Evolutionary conservation across 805 yeast genomes (phyloP), one percentile per base, ranked within the genome.

Genomic region (Starmerella lactis-condensi): DNA sequence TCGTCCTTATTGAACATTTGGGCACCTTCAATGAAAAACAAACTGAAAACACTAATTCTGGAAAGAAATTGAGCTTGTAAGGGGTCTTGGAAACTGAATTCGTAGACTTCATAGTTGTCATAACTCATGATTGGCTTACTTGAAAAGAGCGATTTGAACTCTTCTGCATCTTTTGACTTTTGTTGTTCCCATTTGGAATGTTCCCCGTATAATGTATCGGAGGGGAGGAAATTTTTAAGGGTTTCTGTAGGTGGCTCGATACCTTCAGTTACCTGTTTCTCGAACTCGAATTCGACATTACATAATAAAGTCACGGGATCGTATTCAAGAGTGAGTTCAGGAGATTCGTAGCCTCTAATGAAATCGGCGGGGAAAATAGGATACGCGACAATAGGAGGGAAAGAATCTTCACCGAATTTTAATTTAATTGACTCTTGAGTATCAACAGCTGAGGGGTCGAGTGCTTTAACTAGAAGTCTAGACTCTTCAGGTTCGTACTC

Each of bases 311-410:
- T 73, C 28, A 62, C 57, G 23, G 75, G 67, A 48, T 83, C 93
- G 50, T 78, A 78, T 12, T 75, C 69, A n/a, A 66, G 41, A 38
- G 39, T 16, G 22, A 89, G 69, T 20, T 60, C 60, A 22, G 83
- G 58, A 42, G 69, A 75, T 41, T 72, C 64, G 50, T 69, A 89
- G 2, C 98, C 98, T 47, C 72, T 79, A 1, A 89, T 72, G 32
- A 72, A 72, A 48, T 89, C 98, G 2, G 81, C 65, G 29, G 82
- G 93, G 60, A 69, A 89, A 8, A 89, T 75, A 2, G 95, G 93
- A 51, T 89, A 89, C 1, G 96, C 85, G 56, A 79, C 82, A 10
- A 57, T 47, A 0, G 96, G 95, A 23, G 63, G 56, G 57, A 83
- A 82, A 17, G 13, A 19, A 12, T 20, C 17, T 7, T 25, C 35